A percentile compares a stretch with the other conserved stretches of the same genome.
These are phyloP conservation scores for Lactarius deliciosus DNA, from an alignment of 768 basidiomycete species.

Conservation along the genomic window DNA sequence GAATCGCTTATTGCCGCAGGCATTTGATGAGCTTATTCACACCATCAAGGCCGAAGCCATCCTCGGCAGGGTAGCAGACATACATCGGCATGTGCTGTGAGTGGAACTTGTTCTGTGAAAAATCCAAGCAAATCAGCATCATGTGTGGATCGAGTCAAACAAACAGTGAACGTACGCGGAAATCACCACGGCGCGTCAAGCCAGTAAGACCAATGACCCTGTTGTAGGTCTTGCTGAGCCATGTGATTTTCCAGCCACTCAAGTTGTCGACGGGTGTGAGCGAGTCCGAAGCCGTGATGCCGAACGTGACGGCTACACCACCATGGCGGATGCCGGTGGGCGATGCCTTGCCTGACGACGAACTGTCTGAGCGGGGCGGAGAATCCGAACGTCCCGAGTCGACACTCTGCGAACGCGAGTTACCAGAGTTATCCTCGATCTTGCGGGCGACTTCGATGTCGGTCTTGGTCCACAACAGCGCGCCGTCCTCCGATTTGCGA, in stretches of 20 bases:
- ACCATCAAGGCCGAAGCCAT: conserved; percentile 49
- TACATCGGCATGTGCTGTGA: conserved; percentile 46
- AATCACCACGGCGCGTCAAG: conserved; percentile 44
- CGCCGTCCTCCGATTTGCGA: conserved; percentile 14
- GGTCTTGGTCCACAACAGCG: conserved; percentile 10
- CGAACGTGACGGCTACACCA: conserved; percentile 46
- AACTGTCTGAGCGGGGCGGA: not conserved
- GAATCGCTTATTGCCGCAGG: conserved; percentile 24
- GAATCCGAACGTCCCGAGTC: conserved; percentile 17
- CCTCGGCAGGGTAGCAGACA: conserved; percentile 47
- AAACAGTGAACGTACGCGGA: conserved; percentile 40
- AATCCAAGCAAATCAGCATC: not conserved
- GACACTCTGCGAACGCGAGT: conserved; percentile 16
- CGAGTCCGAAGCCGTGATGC: conserved; percentile 46
- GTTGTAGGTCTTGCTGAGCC: conserved; percentile 45
- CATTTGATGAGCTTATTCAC: conserved; percentile 44
- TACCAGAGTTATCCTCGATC: conserved; percentile 6
- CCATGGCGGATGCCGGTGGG: conserved; percentile 30
- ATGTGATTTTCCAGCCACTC: conserved; percentile 47
- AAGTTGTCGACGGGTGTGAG: conserved; percentile 46
- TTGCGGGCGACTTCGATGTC: conserved; percentile 16
- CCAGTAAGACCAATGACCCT: conserved; percentile 42
- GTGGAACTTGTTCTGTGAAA: conserved; percentile 46
- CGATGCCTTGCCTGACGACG: conserved; percentile 16
- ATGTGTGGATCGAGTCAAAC: no score